Evolutionary conservation across 2,329 filamentous ascomycete species (phyloP).

Genomic region (Monosporascus sp.): DNA sequence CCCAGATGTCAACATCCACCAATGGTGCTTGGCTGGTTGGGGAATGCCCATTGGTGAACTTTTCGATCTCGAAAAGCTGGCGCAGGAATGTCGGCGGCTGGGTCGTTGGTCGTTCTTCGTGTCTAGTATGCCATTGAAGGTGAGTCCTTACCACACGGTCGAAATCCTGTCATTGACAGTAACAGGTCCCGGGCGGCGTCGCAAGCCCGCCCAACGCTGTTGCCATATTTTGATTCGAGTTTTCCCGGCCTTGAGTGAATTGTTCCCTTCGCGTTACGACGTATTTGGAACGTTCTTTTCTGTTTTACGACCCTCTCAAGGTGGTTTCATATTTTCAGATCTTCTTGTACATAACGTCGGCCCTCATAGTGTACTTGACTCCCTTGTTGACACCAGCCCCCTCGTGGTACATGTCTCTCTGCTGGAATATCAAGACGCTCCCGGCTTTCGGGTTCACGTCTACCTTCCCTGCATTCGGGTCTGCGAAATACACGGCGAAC

Average conservation of each 20-base stretch:
- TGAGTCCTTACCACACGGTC: not conserved
- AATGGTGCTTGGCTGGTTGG: slow-evolving; percentile 44
- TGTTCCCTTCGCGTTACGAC: not conserved
- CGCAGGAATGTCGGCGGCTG: slow-evolving; percentile 26
- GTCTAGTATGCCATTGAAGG: slow-evolving; percentile 31
- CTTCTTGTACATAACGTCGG: slow-evolving; percentile 12
- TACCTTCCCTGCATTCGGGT: slow-evolving; percentile 4
- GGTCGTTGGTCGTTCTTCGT: slow-evolving; percentile 37
- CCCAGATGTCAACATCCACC: slow-evolving; percentile 23
- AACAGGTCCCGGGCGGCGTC: slow-evolving; percentile 30
- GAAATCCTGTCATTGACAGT: not conserved
- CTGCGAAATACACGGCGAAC: slow-evolving; percentile 8
- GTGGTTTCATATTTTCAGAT: not conserved
- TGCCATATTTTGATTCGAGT: slow-evolving; percentile 27
- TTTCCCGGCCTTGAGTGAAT: too few species aligned
- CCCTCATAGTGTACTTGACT: slow-evolving; percentile 13
- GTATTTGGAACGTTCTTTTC: too few species aligned
- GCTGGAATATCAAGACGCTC: slow-evolving; percentile 13
- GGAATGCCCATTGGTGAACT: slow-evolving; percentile 46
- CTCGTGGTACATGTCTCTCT: slow-evolving; percentile 13
- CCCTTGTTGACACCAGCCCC: slow-evolving; percentile 9
- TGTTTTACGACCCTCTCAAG: not conserved
- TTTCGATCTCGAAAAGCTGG: slow-evolving; percentile 39
- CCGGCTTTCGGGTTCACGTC: slow-evolving; percentile 9
- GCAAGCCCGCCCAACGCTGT: slow-evolving; percentile 34